Evolutionary conservation across 192 early-diverging fungal genomes (phyloP).

Genomic region (Backusella liffmaniae): DNA sequence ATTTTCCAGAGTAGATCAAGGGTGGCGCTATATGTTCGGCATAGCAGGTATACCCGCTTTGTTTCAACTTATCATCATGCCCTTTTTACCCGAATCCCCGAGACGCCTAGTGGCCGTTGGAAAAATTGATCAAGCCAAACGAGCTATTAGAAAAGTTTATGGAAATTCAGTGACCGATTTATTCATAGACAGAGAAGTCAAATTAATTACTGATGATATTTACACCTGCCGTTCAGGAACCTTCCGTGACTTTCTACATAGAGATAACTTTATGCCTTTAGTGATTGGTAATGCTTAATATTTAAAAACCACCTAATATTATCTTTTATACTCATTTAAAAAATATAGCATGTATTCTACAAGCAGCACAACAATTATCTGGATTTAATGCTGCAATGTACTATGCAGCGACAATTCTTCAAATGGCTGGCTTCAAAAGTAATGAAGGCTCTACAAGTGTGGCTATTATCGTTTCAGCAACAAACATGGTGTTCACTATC

Average conservation of each 20-base stretch:
- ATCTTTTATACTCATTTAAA: not conserved
- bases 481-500: conserved; percentile 44
- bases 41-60: conserved; percentile 50
- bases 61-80: conserved; percentile 45
- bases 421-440: conserved; percentile 56
- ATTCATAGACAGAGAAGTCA: conserved; percentile 43
- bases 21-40: conserved; percentile 61
- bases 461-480: conserved; percentile 47
- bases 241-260: conserved; percentile 38
- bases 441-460: conserved; percentile 47
- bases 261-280: conserved; percentile 38
- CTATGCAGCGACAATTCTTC: conserved; percentile 54
- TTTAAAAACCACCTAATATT: not conserved
- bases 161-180: conserved; percentile 26
- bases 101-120: conserved; percentile 45
- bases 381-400: conserved; percentile 60
- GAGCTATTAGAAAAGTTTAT: conserved; percentile 39
- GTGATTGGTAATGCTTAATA: conserved; percentile 40
- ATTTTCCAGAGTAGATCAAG: conserved; percentile 38
- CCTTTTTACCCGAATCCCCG: conserved; percentile 54
- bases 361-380: conserved; percentile 50
- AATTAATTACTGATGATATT: conserved; percentile 32
- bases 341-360: conserved; percentile 42
- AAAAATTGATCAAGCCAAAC: conserved; percentile 34
- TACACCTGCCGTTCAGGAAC: conserved; percentile 32